Base-by-base conservation (phyloP, 805 yeast species). In the Scheffersomyces stipitis region DNA sequence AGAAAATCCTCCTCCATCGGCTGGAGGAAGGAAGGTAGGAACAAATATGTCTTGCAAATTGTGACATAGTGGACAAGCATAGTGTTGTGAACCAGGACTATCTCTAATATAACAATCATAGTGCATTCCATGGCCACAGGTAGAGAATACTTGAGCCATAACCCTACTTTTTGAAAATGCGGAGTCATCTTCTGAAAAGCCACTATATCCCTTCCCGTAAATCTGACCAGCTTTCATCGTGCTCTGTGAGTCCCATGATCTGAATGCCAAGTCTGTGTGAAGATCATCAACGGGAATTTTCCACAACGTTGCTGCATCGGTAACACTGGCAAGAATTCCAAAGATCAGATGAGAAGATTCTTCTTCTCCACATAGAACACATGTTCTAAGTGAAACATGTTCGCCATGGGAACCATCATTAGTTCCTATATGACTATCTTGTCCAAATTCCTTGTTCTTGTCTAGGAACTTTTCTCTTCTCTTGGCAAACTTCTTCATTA, bases 401-500 rank as follows among this genome's bases (percentile, higher is more conserved):
- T 13, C 7, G 3, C 23, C 33, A 7, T 24, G 15, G 10, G 34
- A 37, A 2, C 54, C 14, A 5, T 23, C 5, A 10, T 46, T 27
- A 42, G 28, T 18, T 13, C 48, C 37, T 2, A 34, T 41, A 4
- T 36, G 46, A n/a, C 20, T 15, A 8, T 33, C 34, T 2, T 31
- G 44, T 5, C 46, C 48, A 5, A 53, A 45, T 7, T 52, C 56
- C 31, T 61, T 51, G 41, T 75, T 73, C 16, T 68, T 59, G 22
- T 52, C 60, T 44, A 72, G 54, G 36, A 77, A 78, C 29, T 60
- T 55, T 16, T 60, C 54, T 37, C 78, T 65, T 45, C 76, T 80
- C 38, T 71, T 80, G 15, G 77, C 75, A 69, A 85, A 78, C 49
- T 76, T 81, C 18, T 71, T 73, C 69, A 83, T 53, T 7, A 84